A percentile compares a stretch with the other conserved stretches of the same genome.
Evolutionary conservation across 1,284 basidiomycete species (phyloP).

Genomic region (Inonotus obliquus): DNA sequence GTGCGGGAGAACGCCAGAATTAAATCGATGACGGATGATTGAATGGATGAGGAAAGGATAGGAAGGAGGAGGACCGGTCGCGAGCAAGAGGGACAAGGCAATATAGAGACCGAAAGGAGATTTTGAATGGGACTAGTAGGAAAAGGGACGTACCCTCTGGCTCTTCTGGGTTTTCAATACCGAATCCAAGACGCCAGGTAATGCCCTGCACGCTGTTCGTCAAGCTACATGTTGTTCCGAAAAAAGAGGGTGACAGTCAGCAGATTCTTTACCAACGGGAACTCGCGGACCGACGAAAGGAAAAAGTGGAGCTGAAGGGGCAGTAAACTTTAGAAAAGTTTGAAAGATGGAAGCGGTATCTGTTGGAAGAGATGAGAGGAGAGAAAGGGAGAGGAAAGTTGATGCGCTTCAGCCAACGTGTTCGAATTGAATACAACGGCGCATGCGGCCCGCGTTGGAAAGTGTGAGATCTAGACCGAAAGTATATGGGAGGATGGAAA

Average conservation of each 20-base stretch:
- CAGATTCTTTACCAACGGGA: background rate
- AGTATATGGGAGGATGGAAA: background rate
- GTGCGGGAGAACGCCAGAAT: conserved; percentile 1
- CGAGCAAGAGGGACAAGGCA: background rate
- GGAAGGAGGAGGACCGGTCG: background rate
- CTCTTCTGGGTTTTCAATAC: conserved; percentile 43
- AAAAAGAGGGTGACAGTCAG: background rate
- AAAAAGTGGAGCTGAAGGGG: background rate
- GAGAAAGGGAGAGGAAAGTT: background rate
- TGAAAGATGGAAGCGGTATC: background rate
- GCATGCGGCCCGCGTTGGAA: background rate
- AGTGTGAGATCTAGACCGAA: background rate
- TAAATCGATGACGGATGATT: background rate
- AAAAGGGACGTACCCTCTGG: conserved; percentile 44
- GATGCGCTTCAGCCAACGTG: background rate
- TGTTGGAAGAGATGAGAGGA: background rate
- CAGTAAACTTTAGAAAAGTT: background rate
- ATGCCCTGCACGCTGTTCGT: conserved; percentile 53
- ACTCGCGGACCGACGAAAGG: conserved; percentile 2
- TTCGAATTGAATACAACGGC: background rate
- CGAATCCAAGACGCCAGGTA: conserved; percentile 59
- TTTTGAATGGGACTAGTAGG: background rate
- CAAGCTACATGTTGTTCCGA: conserved; percentile 31
- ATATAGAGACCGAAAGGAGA: conserved; percentile 7
- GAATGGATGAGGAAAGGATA: no score